These are phyloP conservation scores for Hanseniaspora nectarophila DNA, from an alignment of 805 yeast species.

Conservation along the genomic window DNA sequence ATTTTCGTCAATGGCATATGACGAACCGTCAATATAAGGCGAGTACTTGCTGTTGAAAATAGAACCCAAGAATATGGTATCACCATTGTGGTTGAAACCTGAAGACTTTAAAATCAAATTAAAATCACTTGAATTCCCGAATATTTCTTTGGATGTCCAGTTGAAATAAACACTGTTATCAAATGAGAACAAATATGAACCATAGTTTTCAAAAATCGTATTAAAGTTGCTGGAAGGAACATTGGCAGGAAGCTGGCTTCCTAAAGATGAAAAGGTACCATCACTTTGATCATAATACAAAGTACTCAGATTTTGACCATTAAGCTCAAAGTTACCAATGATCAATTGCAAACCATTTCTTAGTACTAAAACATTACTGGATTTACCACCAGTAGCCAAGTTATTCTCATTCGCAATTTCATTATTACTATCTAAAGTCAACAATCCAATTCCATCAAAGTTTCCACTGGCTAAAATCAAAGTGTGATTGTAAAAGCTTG, in stretches of 20 bases:
- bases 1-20: conserved; percentile 18
- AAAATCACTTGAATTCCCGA: conserved; percentile 22
- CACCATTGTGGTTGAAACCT: conserved; percentile 25
- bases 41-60: conserved; percentile 31
- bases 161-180: conserved; percentile 25
- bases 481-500: conserved; percentile 26
- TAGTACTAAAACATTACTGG: conserved; percentile 31
- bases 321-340: conserved; percentile 20
- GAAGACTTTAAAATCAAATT: conserved; percentile 22
- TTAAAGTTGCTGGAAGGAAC: conserved; percentile 18
- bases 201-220: conserved; percentile 15
- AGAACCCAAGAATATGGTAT: conserved; percentile 29
- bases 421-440: conserved; percentile 23
- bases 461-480: conserved; percentile 40
- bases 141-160: conserved; percentile 19
- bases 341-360: conserved; percentile 19
- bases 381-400: conserved; percentile 18
- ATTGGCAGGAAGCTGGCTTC: conserved; percentile 8
- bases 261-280: conserved; percentile 15
- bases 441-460: conserved; percentile 31
- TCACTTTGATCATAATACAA: conserved; percentile 22
- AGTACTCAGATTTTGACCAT: conserved; percentile 16
- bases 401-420: conserved; percentile 16
- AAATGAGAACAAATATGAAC: conserved; percentile 17
- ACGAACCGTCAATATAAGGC: conserved; percentile 22